These are phyloP conservation scores for Nicotiana sylvestris DNA, from an alignment of 257 asterid species.

Conservation along the genomic window DNA sequence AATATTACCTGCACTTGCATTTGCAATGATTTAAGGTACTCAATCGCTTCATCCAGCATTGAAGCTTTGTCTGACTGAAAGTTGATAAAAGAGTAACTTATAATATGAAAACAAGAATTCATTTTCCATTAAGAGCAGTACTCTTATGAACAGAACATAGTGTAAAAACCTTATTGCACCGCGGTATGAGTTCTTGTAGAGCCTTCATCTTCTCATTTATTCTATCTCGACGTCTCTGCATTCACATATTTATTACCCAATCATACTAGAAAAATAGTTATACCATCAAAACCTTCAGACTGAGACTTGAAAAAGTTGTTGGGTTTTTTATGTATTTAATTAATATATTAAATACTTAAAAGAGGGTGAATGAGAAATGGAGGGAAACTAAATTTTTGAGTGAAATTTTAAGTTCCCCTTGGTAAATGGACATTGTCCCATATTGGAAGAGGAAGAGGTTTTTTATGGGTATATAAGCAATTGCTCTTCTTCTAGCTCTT, in stretches of 20 bases:
- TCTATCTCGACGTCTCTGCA: slow-evolving; percentile 50
- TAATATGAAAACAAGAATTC: background rate
- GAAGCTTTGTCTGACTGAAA: slow-evolving; percentile 52
- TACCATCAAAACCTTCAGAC: background rate
- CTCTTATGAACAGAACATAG: background rate
- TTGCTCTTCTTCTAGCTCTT: no score
- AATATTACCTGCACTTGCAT: slow-evolving; percentile 41
- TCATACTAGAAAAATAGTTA: background rate
- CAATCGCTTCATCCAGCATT: slow-evolving; percentile 50
- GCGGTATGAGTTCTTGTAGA: slow-evolving; percentile 46
- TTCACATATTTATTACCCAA: background rate
- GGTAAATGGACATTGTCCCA: no score
- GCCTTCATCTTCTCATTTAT: slow-evolving; percentile 51
- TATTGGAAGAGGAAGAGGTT: no score
- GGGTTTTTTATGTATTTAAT: no score
- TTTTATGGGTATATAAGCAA: no score
- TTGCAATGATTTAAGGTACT: slow-evolving; percentile 49
- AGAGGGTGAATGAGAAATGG: no score
- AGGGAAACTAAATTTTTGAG: no score
- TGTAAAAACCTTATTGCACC: slow-evolving; percentile 43
- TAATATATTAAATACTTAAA: no score
- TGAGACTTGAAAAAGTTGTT: background rate
- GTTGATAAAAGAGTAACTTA: background rate
- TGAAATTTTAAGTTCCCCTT: no score
- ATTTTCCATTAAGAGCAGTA: background rate